phyloP scores from a whole-genome alignment of 139 green algal genomes.

The Chlorella sp. region DNA sequence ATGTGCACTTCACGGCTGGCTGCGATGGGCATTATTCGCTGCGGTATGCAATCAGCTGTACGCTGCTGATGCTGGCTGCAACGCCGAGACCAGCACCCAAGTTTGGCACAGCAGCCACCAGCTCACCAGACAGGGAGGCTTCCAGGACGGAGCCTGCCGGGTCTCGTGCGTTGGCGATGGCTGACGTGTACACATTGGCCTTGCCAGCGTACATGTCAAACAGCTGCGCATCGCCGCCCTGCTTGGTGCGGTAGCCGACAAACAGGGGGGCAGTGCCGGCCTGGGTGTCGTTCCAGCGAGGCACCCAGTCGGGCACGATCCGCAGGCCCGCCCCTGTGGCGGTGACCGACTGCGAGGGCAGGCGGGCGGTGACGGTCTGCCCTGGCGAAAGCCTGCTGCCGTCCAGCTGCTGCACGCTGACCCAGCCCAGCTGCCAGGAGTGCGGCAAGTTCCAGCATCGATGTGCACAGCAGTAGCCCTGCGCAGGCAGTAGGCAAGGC shows the following conservation, averaged over 20 bases:
- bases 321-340: neutral
- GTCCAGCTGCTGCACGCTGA: conserved; percentile 27
- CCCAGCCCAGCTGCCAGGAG: conserved; percentile 51
- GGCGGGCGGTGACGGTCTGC: neutral
- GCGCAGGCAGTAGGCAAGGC: conserved; percentile 12
- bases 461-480: conserved; percentile 44
- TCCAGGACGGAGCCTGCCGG: too few species aligned
- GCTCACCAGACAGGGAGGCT: too few species aligned
- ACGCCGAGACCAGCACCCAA: too few species aligned
- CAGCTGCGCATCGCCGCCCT: neutral
- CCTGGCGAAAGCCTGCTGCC: conserved; percentile 23
- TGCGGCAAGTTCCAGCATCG: conserved; percentile 53
- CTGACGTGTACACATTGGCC: conserved; percentile 25
- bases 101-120: too few species aligned
- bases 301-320: conserved; percentile 23
- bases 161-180: too few species aligned
- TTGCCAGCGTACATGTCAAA: neutral
- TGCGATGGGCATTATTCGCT: too few species aligned
- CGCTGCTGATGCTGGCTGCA: too few species aligned
- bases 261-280: neutral
- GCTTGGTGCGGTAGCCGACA: conserved; percentile 29
- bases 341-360: conserved; percentile 5
- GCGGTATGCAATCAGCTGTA: too few species aligned
- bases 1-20: too few species aligned
- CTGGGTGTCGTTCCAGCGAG: neutral